Evolutionary conservation across 179 eudicot species (phyloP).

Genomic region (Sideroxylon spinosum): DNA sequence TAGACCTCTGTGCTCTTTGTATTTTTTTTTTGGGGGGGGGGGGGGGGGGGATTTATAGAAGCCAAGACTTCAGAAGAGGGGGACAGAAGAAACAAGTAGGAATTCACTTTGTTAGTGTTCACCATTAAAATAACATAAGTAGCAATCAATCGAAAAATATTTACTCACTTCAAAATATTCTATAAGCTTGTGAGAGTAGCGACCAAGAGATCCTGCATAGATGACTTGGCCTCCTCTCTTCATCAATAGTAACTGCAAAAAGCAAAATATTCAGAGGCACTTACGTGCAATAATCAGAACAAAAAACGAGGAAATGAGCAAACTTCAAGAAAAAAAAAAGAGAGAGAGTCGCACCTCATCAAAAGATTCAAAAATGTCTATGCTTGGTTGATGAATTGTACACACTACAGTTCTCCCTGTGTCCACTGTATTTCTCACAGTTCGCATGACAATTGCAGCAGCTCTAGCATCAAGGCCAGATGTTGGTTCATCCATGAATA

Average conservation of each 20-base stretch:
- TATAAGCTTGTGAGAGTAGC: slow-evolving; percentile 42
- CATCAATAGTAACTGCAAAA: slow-evolving; percentile 58
- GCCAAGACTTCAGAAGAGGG: slow-evolving; percentile 7
- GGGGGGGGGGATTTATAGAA: no score
- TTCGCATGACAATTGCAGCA: slow-evolving; percentile 74
- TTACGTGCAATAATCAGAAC: neutral
- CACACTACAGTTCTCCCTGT: slow-evolving; percentile 71
- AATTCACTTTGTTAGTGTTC: neutral
- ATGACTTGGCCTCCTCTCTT: slow-evolving; percentile 80
- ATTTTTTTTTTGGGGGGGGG: neutral
- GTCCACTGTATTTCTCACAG: slow-evolving; percentile 53
- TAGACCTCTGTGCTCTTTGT: neutral
- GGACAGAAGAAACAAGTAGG: neutral
- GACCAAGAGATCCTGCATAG: slow-evolving; percentile 66
- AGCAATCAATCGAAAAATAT: neutral
- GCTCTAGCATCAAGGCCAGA: slow-evolving; percentile 86
- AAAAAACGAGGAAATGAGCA: neutral
- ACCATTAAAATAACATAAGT: neutral
- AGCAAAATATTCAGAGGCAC: neutral
- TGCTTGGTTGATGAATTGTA: slow-evolving; percentile 75
- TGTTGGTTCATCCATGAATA: slow-evolving; percentile 78
- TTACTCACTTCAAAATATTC: slow-evolving; percentile 64
- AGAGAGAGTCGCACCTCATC: slow-evolving; percentile 49
- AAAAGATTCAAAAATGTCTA: slow-evolving; percentile 72
- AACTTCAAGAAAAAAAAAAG: neutral